Evolutionary conservation across 2,329 filamentous ascomycete genomes (phyloP).

Genomic region (Nemania sp.): DNA sequence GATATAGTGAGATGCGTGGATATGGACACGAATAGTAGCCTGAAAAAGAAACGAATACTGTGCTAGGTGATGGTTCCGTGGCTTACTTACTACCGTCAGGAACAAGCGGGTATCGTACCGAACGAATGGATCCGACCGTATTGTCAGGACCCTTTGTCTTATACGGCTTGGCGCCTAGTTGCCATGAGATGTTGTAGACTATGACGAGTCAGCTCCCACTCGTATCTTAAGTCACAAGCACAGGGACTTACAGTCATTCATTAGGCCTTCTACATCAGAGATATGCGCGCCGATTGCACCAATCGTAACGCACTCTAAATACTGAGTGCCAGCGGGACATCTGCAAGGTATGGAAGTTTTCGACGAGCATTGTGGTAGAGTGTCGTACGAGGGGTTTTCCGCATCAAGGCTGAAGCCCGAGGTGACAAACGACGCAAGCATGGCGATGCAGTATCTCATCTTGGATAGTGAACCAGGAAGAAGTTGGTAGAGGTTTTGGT

Average conservation of each 20-base stretch:
- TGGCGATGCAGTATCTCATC: background rate
- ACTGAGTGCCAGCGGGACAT: conserved; percentile 2
- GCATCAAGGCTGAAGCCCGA: background rate
- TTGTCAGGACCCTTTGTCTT: background rate
- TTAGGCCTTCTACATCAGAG: background rate
- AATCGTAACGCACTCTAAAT: conserved; percentile 1
- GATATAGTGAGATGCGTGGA: background rate
- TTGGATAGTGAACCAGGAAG: background rate
- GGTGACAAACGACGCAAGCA: background rate
- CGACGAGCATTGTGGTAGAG: background rate
- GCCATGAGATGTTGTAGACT: conserved; percentile 9
- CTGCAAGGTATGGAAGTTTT: background rate
- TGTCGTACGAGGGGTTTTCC: background rate
- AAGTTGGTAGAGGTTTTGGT: background rate
- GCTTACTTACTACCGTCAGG: background rate
- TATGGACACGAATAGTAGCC: background rate
- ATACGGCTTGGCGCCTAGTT: background rate
- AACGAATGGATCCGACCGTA: background rate
- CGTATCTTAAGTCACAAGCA: background rate
- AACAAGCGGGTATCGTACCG: background rate
- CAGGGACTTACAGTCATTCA: background rate
- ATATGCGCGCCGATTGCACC: background rate
- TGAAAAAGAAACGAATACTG: background rate
- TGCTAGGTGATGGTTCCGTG: background rate
- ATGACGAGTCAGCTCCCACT: background rate